Conservation (phyloP, 352 stramenopile genomes). For the Phytophthora pini region DNA sequence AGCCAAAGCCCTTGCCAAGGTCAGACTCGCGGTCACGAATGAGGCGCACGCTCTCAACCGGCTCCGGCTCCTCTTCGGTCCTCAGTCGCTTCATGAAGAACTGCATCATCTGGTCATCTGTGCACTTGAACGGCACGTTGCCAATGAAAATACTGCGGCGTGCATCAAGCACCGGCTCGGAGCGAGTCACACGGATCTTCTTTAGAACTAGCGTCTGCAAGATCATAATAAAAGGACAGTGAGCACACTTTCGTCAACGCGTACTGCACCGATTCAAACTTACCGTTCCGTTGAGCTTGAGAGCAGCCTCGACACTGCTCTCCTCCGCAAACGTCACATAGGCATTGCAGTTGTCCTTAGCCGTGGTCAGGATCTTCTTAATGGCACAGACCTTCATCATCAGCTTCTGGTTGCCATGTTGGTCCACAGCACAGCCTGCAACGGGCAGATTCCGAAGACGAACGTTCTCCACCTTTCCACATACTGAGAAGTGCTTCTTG, state of each 20-base stretch:
- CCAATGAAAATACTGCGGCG: conserved; percentile 91
- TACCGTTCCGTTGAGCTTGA: conserved; percentile 78
- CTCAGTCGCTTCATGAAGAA: conserved; percentile 81
- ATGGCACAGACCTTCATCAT: conserved; percentile 93
- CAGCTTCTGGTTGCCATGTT: conserved; percentile 92
- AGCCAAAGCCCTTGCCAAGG: conserved; percentile 93
- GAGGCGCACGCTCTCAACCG: conserved; percentile 89
- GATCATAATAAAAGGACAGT: conserved; percentile 6
- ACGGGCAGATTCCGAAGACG: conserved; percentile 89
- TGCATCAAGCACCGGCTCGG: conserved; percentile 73
- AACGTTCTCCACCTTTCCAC: conserved; percentile 87
- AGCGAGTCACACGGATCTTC: conserved; percentile 72
- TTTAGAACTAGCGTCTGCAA: conserved; percentile 64
- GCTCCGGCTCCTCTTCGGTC: conserved; percentile 65
- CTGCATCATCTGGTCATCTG: conserved; percentile 74
- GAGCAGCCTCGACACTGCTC: conserved; percentile 63
- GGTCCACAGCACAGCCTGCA: conserved; percentile 80
- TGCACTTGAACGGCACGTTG: conserved; percentile 88
- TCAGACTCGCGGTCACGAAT: conserved; percentile 90
- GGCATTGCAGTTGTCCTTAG: conserved; percentile 92
- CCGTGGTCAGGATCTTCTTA: conserved; percentile 80
- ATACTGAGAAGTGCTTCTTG: conserved; percentile 82
- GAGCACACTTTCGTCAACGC: background rate
- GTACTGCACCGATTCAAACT: conserved; percentile 2
- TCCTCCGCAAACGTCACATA: conserved; percentile 88